These are phyloP conservation scores for Fusarium sp. DNA, from an alignment of 2,329 filamentous ascomycete genomes.

Conservation along the genomic window DNA sequence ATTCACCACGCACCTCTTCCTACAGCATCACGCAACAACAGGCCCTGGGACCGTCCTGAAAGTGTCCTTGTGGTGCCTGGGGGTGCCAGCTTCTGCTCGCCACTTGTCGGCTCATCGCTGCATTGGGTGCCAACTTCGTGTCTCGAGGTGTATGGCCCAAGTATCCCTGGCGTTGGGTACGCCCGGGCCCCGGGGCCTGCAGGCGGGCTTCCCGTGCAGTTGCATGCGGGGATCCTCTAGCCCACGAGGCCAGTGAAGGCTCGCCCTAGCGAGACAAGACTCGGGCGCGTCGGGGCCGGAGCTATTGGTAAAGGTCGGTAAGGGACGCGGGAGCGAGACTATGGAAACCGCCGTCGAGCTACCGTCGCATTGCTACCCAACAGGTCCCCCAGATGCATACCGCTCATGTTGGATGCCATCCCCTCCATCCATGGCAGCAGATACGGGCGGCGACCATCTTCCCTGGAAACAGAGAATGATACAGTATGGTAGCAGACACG, in stretches of 20 bases:
- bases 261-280: slow-evolving; percentile 31
- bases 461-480: slow-evolving; percentile 15
- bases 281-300: slow-evolving; percentile 32
- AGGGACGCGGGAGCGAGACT: slow-evolving; percentile 31
- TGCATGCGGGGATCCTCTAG: slow-evolving; percentile 38
- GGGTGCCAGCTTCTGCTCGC: slow-evolving; percentile 34
- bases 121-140: slow-evolving; percentile 44
- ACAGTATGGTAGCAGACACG: not conserved
- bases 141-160: slow-evolving; percentile 44
- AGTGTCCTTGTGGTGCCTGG: not conserved
- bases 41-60: slow-evolving; percentile 7
- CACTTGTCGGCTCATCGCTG: slow-evolving; percentile 45
- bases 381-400: slow-evolving; percentile 31
- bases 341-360: slow-evolving; percentile 36
- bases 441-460: slow-evolving; percentile 12
- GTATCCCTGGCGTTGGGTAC: slow-evolving; percentile 41
- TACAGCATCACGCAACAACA: slow-evolving; percentile 27
- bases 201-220: slow-evolving; percentile 42
- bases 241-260: slow-evolving; percentile 36
- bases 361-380: slow-evolving; percentile 46
- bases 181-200: slow-evolving; percentile 38
- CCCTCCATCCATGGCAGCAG: not conserved
- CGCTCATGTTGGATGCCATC: slow-evolving; percentile 15
- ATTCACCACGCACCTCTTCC: slow-evolving; percentile 6
- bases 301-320: slow-evolving; percentile 27